Base-by-base conservation (phyloP, 2,329 filamentous ascomycete species). In the Cryphonectria carpinicola region DNA sequence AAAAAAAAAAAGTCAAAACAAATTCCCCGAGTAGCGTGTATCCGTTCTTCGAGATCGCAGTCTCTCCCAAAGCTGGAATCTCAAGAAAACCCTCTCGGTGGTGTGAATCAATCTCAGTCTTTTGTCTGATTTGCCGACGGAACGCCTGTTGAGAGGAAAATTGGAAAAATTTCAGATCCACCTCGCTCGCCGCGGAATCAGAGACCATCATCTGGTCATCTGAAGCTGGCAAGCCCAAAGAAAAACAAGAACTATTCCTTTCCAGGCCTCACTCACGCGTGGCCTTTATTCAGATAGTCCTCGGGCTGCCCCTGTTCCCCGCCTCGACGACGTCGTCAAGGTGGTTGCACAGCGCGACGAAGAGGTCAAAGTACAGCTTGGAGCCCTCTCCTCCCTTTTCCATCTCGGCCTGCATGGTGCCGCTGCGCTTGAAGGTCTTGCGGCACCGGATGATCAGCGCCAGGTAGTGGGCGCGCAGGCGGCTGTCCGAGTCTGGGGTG, bases 401-500 rank as follows among this genome's bases (percentile, higher is more conserved):
- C 95, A 98, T 98, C 86, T 98, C 95, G 85, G 93, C 92, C 88
- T 98, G 95, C 94, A 98, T 97, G 83, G 95, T 98, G 84, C 95
- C 95, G 86, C 94, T 97, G 84, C 93, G 91, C 91, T 97, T 98
- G 84, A 98, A 98, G 79, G 94, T 97, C 87, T 94, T 94, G 82
- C 95, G 93, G 88, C 93, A 95, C 86, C 95, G 92, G 86, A 98
- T 97, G 83, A 98, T 97, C 83, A 98, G 89, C 81, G 95, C 94
- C 82, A 98, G 91, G 87, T 97, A 98, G 86, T 97, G 94, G 86
- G 95, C 95, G 85, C 95, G 94, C 82, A 98, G 90, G 79, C 92
- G 90, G 80, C 92, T 95, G 85, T 98, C 95, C 78, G 90, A 92
- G 85, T 97, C 93, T 76, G 95, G 94, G 78, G 95, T 98, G 86